Evolutionary conservation across 768 basidiomycete genomes (phyloP), one percentile per base, ranked within the genome.

Genomic region (Cystobasidium ongulense): DNA sequence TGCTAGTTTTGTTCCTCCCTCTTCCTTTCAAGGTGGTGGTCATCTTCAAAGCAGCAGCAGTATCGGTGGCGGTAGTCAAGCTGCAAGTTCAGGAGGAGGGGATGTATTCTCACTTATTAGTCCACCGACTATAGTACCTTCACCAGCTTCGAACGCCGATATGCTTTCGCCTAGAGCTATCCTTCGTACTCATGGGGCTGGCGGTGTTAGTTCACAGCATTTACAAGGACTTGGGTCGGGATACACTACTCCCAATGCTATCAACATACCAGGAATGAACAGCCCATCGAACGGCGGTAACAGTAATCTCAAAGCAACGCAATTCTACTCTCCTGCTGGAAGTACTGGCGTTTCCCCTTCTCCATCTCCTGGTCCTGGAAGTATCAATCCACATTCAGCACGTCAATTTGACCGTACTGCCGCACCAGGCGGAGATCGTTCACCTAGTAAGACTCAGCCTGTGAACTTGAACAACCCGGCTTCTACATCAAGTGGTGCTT

Each of bases 141-240:
- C 38, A 5, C 57, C 57, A 27, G 4, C 27, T 4, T 35, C 21
- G 2, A 27, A 15, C 3, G 57, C 25, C 11, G 57, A 59, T 27
- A 59, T 59, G 57, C 57, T 59, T 27, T 59, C 57, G 4, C 57
- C 57, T 29, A 27, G 57, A 13, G 57, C 57, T 29, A 59, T 59
- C 25, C 21, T 59, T 17, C 57, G 57, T 27, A 59, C 57, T 27
- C 57, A 59, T 11, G 46, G 46, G 15, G 46, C 15, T 41, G 39
- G 39, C 39, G 39, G n/a, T n/a, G n/a, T n/a, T n/a, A n/a, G n/a
- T n/a, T n/a, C n/a, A n/a, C n/a, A n/a, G n/a, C n/a, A n/a, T 41
- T 41, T 8, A 41, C 39, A 41, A 39, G 17, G 7, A 7, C 39
- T 7, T 39, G 39, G 39, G 17, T 17, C 7, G 39, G 39, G 39